Evolutionary conservation across 164 flowering plant genomes (phyloP), one percentile per base, ranked within the genome.

Genomic region (Liriodendron chinense): DNA sequence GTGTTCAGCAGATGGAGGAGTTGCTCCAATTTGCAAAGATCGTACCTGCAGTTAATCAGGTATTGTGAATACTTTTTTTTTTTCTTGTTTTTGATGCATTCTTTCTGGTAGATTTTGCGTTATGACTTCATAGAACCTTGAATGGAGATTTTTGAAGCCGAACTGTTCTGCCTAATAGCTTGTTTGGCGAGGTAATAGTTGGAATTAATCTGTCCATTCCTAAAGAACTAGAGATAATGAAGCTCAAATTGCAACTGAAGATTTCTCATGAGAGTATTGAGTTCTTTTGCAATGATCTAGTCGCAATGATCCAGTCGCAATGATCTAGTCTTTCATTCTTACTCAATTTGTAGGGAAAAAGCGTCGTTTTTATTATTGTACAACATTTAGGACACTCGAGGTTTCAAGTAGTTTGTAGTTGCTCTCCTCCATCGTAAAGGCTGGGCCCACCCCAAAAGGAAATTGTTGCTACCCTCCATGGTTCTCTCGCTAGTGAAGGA

Each of bases 21-120:
- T 76, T 94, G 83, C 87, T 94, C n/a, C 84, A 85, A 72, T 85
- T 89, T 72, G 92, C 97, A 0, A 90, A 87, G 69, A 80, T 90
- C 80, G 85, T 89, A 14, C 97, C 98, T 9, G 94, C 93, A 20
- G 96, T 89, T 26, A 91, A 88, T 83, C 97, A 94, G 89, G 97
- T 91, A 22, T 74, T 74, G 50, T 21, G n/a, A 8, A 21, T 21
- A 23, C 34, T 68, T 23, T 26, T 63, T 68, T 57, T 4, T 23
- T 26, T 63, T 68, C 47, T 4, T 12, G 26, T 72, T 59, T n/a
- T 25, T 8, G 53, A n/a, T 21, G 13, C 16, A 23, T 70, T 53
- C 59, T 53, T 53, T 53, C 59, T 53, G n/a, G 22, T n/a, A 47
- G 57, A 43, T 43, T 59, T 24, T 66, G 24, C 26, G 8, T 26